Conservation (phyloP, 805 yeast genomes). For the Yamadazyma kitorensis region DNA sequence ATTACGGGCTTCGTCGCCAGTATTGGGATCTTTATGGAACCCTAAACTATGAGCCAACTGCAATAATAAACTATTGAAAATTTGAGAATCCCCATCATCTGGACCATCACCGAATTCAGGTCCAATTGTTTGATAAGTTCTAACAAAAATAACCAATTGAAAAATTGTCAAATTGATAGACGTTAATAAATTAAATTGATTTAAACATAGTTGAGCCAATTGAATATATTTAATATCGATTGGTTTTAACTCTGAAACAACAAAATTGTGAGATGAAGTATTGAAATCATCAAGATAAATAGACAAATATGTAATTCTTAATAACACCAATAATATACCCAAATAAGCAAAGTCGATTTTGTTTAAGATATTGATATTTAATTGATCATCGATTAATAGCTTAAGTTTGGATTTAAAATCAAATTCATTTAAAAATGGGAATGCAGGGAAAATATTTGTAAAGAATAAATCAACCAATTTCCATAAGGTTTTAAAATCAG, state of each 20-base stretch:
- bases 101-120: constrained; percentile 57
- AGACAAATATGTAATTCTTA: constrained; percentile 43
- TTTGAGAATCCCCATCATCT: constrained; percentile 58
- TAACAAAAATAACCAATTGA: constrained; percentile 51
- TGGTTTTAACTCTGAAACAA: too few species aligned
- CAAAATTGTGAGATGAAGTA: too few species aligned
- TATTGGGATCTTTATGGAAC: constrained; percentile 62
- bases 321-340: constrained; percentile 37
- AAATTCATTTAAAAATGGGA: constrained; percentile 43
- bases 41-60: constrained; percentile 70
- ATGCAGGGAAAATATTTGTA: constrained; percentile 41
- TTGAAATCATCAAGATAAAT: too few species aligned
- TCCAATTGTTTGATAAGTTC: constrained; percentile 45
- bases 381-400: constrained; percentile 26
- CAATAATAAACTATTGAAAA: constrained; percentile 52
- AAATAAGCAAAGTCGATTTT: constrained; percentile 38
- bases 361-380: constrained; percentile 29
- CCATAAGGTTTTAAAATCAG: constrained; percentile 54
- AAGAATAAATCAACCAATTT: constrained; percentile 52
- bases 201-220: constrained; percentile 32
- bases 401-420: constrained; percentile 27
- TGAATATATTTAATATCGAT: constrained; percentile 26
- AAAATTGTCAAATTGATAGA: constrained; percentile 49
- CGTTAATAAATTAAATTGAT: constrained; percentile 29
- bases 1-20: constrained; percentile 17